Evolutionary conservation across 164 flowering plant species (phyloP).

Genomic region (Tetracentron sinense): DNA sequence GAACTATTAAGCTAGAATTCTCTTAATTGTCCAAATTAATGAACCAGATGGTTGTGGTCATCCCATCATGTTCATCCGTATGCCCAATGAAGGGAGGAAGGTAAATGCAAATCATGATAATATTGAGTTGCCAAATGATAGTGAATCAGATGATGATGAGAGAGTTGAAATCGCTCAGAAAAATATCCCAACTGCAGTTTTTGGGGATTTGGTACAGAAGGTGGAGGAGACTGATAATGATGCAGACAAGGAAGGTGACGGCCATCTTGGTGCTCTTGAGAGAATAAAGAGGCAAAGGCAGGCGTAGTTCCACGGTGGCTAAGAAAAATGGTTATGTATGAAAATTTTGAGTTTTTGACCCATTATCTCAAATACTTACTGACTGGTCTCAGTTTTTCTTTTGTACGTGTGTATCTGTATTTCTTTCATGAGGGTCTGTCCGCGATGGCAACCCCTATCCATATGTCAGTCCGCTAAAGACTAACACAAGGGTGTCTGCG

Average conservation of each 20-base stretch:
- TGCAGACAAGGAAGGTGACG: conserved; percentile 30
- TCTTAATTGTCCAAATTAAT: neutral
- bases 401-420: no score
- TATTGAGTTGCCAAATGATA: conserved; percentile 76
- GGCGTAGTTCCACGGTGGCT: conserved; percentile 8
- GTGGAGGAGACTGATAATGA: conserved; percentile 35
- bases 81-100: conserved; percentile 39
- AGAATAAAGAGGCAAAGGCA: conserved; percentile 56
- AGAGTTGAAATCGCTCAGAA: conserved; percentile 70
- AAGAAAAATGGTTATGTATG: neutral
- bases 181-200: conserved; percentile 78
- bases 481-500: no score
- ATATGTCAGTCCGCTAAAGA: no score
- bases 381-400: no score
- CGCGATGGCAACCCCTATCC: no score
- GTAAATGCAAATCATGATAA: conserved; percentile 57
- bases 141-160: conserved; percentile 65
- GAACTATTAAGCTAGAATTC: neutral
- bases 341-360: neutral
- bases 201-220: conserved; percentile 65
- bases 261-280: conserved; percentile 72
- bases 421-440: no score
- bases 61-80: neutral
- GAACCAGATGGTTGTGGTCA: neutral
- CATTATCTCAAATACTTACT: neutral